Conservation (phyloP, 352 stramenopile genomes). For the Globisporangium apiculatum region DNA sequence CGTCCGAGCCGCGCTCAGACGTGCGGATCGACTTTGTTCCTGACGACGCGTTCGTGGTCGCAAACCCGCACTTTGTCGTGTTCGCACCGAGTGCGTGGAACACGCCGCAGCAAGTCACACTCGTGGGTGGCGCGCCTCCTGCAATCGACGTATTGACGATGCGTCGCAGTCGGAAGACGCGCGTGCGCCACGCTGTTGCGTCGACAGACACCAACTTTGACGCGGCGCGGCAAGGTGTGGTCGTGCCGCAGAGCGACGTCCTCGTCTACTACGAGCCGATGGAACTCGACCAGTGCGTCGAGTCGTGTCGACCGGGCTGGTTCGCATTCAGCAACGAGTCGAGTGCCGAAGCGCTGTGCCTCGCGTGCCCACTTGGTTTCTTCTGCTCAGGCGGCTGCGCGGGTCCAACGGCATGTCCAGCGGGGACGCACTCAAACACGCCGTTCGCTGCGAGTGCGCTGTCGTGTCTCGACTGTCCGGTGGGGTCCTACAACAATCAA, state of each 20-base stretch:
- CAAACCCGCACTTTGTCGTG: slow-evolving; percentile 18
- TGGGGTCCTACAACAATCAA: slow-evolving; percentile 32
- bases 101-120: slow-evolving; percentile 21
- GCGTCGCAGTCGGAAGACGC: neutral
- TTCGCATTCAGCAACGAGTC: slow-evolving; percentile 36
- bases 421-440: slow-evolving; percentile 31
- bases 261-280: slow-evolving; percentile 53
- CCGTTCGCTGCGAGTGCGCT: slow-evolving; percentile 17
- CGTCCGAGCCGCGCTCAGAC: slow-evolving; percentile 29
- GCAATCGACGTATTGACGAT: neutral
- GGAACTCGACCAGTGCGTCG: slow-evolving; percentile 28
- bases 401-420: slow-evolving; percentile 25
- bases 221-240: slow-evolving; percentile 9
- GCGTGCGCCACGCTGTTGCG: slow-evolving; percentile 25
- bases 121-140: slow-evolving; percentile 8
- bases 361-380: slow-evolving; percentile 38
- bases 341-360: slow-evolving; percentile 23
- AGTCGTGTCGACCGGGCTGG: slow-evolving; percentile 45
- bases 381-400: slow-evolving; percentile 42
- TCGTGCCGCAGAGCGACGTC: slow-evolving; percentile 36
- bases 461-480: slow-evolving; percentile 31
- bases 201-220: slow-evolving; percentile 42
- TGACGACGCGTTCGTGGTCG: slow-evolving; percentile 5
- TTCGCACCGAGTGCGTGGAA: slow-evolving; percentile 38
- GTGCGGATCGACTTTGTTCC: slow-evolving; percentile 30